These are phyloP conservation scores for Saksenaea oblongispora DNA, from an alignment of 371 early-diverging fungal genomes.

Conservation along the genomic window DNA sequence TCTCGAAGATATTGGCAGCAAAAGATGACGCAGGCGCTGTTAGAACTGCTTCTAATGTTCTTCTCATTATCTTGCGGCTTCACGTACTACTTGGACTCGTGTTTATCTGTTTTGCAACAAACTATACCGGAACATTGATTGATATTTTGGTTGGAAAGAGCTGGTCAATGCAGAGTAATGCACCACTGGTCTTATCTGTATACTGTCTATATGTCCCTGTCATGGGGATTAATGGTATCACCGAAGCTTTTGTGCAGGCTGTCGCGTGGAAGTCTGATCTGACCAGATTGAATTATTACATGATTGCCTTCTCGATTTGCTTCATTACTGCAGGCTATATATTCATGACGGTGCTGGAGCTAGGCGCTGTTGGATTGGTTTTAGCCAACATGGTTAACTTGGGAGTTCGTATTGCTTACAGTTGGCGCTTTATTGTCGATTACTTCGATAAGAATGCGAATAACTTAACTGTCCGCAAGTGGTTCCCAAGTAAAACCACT, in stretches of 20 bases:
- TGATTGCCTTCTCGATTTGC: constrained; percentile 74
- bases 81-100: constrained; percentile 79
- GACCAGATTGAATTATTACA: constrained; percentile 62
- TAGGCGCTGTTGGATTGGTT: constrained; percentile 82
- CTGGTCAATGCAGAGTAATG: constrained; percentile 58
- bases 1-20: constrained; percentile 59
- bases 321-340: constrained; percentile 66
- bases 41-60: constrained; percentile 50
- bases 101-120: constrained; percentile 84
- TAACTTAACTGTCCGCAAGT: constrained; percentile 16
- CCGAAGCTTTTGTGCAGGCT: constrained; percentile 92
- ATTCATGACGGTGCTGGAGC: constrained; percentile 54
- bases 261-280: constrained; percentile 72
- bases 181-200: constrained; percentile 61
- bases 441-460: constrained; percentile 48
- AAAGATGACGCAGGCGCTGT: constrained; percentile 7
- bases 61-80: constrained; percentile 69
- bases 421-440: constrained; percentile 62
- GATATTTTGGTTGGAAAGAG: constrained; percentile 67
- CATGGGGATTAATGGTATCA: constrained; percentile 94
- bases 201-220: constrained; percentile 92
- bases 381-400: constrained; percentile 88
- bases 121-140: constrained; percentile 77
- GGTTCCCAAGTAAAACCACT: constrained; percentile 49
- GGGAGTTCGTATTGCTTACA: constrained; percentile 74